Evolutionary conservation across 2,329 filamentous ascomycete genomes (phyloP).

Genomic region (Aspergillus sp.): DNA sequence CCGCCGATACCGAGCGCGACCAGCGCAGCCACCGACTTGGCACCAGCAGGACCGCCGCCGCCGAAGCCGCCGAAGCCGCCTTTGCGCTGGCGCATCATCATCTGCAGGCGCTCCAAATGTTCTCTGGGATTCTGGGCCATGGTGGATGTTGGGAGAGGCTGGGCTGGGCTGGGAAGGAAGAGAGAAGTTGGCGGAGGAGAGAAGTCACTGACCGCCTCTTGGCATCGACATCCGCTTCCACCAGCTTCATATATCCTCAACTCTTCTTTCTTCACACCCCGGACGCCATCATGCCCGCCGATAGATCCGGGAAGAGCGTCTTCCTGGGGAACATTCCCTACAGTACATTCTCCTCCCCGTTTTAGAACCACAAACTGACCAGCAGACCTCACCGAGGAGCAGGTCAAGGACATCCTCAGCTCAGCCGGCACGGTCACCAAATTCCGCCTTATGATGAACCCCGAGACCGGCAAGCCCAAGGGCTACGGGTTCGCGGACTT

Average conservation of each 20-base stretch:
- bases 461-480: slow-evolving; percentile 87
- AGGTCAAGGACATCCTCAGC: slow-evolving; percentile 88
- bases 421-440: slow-evolving; percentile 82
- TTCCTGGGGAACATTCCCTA: slow-evolving; percentile 53
- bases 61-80: slow-evolving; percentile 39
- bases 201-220: background rate
- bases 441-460: slow-evolving; percentile 90
- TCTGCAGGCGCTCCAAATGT: slow-evolving; percentile 57
- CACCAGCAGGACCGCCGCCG: slow-evolving; percentile 43
- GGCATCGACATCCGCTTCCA: slow-evolving; percentile 3
- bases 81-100: slow-evolving; percentile 47
- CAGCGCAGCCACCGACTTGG: slow-evolving; percentile 46
- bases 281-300: slow-evolving; percentile 32
- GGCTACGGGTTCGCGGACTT: slow-evolving; percentile 97
- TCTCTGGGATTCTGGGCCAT: slow-evolving; percentile 52
- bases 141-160: slow-evolving; percentile 18
- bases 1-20: slow-evolving; percentile 42
- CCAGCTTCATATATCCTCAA: slow-evolving; percentile 13
- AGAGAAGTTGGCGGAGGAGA: slow-evolving; percentile 13
- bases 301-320: slow-evolving; percentile 37
- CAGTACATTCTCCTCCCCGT: slow-evolving; percentile 58
- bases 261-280: background rate
- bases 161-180: slow-evolving; percentile 18
- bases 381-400: slow-evolving; percentile 84
- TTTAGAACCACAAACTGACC: background rate